These are phyloP conservation scores for Betula pendula DNA, from an alignment of 306 rosid genomes.

Conservation along the genomic window DNA sequence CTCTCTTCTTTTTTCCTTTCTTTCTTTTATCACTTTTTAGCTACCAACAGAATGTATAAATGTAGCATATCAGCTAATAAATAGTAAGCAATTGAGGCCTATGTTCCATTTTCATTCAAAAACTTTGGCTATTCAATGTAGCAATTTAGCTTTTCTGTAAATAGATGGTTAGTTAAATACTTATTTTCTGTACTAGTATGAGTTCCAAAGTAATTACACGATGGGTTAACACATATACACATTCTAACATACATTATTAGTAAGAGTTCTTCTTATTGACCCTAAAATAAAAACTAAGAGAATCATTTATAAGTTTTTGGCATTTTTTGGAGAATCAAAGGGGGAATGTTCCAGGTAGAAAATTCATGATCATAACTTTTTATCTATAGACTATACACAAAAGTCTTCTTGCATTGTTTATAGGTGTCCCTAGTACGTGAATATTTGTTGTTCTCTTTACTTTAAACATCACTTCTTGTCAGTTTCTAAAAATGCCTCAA, in stretches of 20 bases:
- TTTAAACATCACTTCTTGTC: neutral
- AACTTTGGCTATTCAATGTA: too few species aligned
- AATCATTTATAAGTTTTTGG: neutral
- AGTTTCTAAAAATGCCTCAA: neutral
- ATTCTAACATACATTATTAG: too few species aligned
- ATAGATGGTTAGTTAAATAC: neutral
- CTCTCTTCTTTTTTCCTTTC: neutral
- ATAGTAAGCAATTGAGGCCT: neutral
- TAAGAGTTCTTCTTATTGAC: neutral
- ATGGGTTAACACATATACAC: neutral
- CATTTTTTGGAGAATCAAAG: neutral
- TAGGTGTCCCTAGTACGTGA: neutral
- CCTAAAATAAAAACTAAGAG: neutral
- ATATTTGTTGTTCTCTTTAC: neutral
- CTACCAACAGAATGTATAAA: neutral
- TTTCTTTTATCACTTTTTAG: neutral
- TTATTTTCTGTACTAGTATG: neutral
- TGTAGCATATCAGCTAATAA: neutral
- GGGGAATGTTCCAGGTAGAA: neutral
- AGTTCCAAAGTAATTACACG: neutral
- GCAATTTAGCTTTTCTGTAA: neutral
- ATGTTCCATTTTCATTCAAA: too few species aligned
- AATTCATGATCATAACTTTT: neutral
- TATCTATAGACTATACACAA: neutral
- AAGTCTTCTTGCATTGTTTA: neutral